phyloP scores from a whole-genome alignment of 768 basidiomycete species.

The Xerocomus brunneocitrinus region DNA sequence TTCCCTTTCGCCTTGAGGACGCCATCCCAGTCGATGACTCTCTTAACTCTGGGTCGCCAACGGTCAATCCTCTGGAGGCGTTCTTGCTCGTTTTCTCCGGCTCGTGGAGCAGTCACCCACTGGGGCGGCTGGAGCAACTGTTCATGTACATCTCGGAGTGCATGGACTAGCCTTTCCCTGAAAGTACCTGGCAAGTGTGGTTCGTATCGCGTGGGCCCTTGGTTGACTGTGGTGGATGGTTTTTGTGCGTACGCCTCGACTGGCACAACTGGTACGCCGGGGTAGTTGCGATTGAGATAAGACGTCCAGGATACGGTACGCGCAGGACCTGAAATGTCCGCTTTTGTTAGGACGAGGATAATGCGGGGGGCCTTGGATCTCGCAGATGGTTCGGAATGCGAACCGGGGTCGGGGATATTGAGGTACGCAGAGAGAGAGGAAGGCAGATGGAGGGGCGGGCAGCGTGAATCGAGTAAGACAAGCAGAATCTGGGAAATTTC shows the following conservation, averaged over 20 bases:
- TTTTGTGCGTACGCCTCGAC: slow-evolving; percentile 75
- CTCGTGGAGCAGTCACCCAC: slow-evolving; percentile 38
- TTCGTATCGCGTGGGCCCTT: slow-evolving; percentile 48
- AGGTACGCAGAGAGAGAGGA: slow-evolving; percentile 71
- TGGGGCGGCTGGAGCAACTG: slow-evolving; percentile 67
- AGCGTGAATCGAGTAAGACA: slow-evolving; percentile 84
- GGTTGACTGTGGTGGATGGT: slow-evolving; percentile 23
- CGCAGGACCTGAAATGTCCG: slow-evolving; percentile 72
- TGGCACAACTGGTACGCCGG: slow-evolving; percentile 56
- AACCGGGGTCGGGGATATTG: slow-evolving; percentile 3
- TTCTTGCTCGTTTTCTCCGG: slow-evolving; percentile 38
- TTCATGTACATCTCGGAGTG: slow-evolving; percentile 61
- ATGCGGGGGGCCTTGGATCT: slow-evolving; percentile 21
- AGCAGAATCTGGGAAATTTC: slow-evolving; percentile 89
- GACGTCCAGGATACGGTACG: slow-evolving; percentile 62
- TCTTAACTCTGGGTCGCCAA: slow-evolving; percentile 67
- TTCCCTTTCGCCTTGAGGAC: slow-evolving; percentile 44
- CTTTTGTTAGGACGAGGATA: slow-evolving; percentile 82
- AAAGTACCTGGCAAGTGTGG: slow-evolving; percentile 68
- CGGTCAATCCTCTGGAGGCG: slow-evolving; percentile 44
- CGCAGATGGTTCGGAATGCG: slow-evolving; percentile 34
- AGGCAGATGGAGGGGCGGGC: slow-evolving; percentile 83
- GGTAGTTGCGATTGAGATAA: slow-evolving; percentile 52
- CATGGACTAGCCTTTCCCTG: slow-evolving; percentile 56
- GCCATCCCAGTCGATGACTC: slow-evolving; percentile 69